Evolutionary conservation across 768 basidiomycete genomes (phyloP).

Genomic region (Hypsizygus marmoreus): DNA sequence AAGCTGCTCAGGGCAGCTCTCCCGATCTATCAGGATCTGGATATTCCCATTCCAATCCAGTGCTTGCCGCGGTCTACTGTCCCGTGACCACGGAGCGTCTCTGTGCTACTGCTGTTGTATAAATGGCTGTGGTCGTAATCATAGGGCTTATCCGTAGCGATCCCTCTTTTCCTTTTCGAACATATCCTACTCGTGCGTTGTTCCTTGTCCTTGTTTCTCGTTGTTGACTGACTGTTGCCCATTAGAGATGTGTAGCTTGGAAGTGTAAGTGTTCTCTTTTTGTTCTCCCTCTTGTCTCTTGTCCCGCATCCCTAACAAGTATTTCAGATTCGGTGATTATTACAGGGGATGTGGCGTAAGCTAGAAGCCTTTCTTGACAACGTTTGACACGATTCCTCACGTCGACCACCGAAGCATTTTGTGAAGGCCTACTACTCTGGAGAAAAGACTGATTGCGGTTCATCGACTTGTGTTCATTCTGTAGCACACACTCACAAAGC

Average conservation of each 20-base stretch:
- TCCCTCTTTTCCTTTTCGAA: constrained; percentile 13
- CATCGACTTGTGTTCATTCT: constrained; percentile 53
- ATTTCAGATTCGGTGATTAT: constrained; percentile 41
- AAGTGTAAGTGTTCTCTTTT: constrained; percentile 45
- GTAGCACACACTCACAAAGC: constrained; percentile 61
- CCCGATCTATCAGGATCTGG: constrained; percentile 21
- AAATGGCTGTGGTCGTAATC: constrained; percentile 18
- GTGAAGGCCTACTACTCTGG: constrained; percentile 65
- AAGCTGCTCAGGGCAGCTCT: constrained; percentile 25
- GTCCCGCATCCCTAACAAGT: constrained; percentile 11
- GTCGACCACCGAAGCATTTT: constrained; percentile 51
- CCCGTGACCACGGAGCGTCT: constrained; percentile 33
- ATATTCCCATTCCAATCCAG: constrained; percentile 17
- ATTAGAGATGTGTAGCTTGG: constrained; percentile 54
- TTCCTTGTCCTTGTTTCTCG: not conserved
- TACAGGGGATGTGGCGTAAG: constrained; percentile 46
- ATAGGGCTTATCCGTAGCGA: constrained; percentile 19
- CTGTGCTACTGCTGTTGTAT: constrained; percentile 22
- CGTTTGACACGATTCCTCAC: constrained; percentile 7
- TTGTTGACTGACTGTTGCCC: constrained; percentile 7
- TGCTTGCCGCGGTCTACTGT: constrained; percentile 18
- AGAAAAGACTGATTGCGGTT: constrained; percentile 54
- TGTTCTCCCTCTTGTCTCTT: not conserved
- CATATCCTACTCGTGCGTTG: constrained; percentile 6
- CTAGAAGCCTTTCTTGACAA: constrained; percentile 13